These are phyloP conservation scores for Marchantia polymorpha DNA, from an alignment of 225 moss, liverwort and hornwort genomes.

Conservation along the genomic window DNA sequence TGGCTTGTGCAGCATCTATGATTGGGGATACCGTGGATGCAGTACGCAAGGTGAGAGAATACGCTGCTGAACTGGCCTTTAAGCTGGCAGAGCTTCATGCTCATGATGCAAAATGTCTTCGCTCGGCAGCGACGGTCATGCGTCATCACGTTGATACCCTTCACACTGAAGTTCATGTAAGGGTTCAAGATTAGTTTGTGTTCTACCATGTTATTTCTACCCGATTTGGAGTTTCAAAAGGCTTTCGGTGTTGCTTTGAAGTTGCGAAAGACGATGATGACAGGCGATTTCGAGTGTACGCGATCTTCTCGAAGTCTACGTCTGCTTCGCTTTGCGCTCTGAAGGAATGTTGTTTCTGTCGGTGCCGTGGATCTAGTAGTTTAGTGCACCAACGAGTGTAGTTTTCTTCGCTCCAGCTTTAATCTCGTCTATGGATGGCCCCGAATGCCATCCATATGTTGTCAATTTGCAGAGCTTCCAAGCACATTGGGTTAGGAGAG, in stretches of 20 bases:
- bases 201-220: not conserved
- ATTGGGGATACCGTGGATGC: slow-evolving; percentile 40
- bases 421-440: not conserved
- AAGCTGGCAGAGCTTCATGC: slow-evolving; percentile 43
- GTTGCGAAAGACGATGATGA: not conserved
- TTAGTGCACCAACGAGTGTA: not conserved
- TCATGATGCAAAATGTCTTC: slow-evolving; percentile 31
- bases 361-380: not conserved
- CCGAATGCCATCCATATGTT: not conserved
- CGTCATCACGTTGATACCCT: slow-evolving; percentile 45
- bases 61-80: slow-evolving; percentile 38
- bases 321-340: too few relatives aligned
- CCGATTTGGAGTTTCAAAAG: not conserved
- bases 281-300: not conserved
- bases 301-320: too few relatives aligned
- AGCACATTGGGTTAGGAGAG: slow-evolving; percentile 13
- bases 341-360: not conserved
- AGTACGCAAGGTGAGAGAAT: slow-evolving; percentile 33
- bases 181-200: not conserved
- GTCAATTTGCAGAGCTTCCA: slow-evolving; percentile 36
- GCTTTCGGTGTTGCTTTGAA: not conserved
- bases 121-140: slow-evolving; percentile 32
- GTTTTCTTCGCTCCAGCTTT: not conserved
- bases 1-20: slow-evolving; percentile 36
- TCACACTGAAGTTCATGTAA: slow-evolving; percentile 45